phyloP scores from a whole-genome alignment of 1,139 yeast species.

The Kazachstania sp. region DNA sequence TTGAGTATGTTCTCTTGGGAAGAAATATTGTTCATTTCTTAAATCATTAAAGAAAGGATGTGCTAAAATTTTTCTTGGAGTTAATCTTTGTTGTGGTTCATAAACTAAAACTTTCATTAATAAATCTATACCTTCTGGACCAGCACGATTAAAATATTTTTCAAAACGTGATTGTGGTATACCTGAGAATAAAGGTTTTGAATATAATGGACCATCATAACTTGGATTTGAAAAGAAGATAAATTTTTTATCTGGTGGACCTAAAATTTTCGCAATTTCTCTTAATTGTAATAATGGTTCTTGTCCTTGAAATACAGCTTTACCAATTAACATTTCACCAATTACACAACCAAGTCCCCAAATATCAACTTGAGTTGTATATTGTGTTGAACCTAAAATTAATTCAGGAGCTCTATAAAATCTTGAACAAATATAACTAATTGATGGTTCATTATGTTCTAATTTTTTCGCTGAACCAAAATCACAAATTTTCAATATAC shows the following conservation, averaged over 20 bases:
- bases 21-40: constrained; percentile 47
- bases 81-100: constrained; percentile 60
- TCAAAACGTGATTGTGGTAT: constrained; percentile 51
- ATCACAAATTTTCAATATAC: constrained; percentile 66
- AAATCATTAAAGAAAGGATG: constrained; percentile 67
- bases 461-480: constrained; percentile 75
- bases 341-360: constrained; percentile 85
- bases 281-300: constrained; percentile 66
- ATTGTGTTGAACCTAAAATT: constrained; percentile 66
- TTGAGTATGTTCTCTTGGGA: constrained; percentile 42
- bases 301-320: constrained; percentile 75
- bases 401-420: constrained; percentile 79
- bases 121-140: constrained; percentile 62
- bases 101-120: constrained; percentile 61
- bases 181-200: constrained; percentile 59
- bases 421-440: constrained; percentile 70
- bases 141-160: constrained; percentile 62
- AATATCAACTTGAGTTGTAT: constrained; percentile 70
- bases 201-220: constrained; percentile 65
- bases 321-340: constrained; percentile 76
- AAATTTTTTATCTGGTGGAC: constrained; percentile 64
- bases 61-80: constrained; percentile 58
- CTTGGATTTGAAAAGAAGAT: constrained; percentile 66
- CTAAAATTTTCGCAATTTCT: constrained; percentile 68
- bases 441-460: constrained; percentile 66